Base-by-base conservation (phyloP, 202 grass and related monocot genomes). In the Panicum virgatum region DNA sequence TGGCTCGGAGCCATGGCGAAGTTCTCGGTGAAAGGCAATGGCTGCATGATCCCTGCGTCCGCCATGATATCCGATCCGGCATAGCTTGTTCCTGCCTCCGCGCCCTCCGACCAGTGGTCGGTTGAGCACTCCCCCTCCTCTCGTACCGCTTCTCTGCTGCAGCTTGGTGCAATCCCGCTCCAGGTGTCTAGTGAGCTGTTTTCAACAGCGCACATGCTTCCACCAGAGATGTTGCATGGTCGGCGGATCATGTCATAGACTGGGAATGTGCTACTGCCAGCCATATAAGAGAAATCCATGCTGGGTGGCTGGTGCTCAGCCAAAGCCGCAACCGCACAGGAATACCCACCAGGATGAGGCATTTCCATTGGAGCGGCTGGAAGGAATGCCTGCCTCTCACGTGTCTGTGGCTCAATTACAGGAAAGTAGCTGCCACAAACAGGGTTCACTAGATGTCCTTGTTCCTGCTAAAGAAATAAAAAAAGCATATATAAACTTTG, bases 101-200 rank as follows among this genome's bases (percentile, higher is more conserved):
- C 79, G 12, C 85, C 90, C 80, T 91, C 95, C n/a, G 90, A 94
- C 95, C 92, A 97, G 83, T 92, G 95, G 46, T 97, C 89, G 14
- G 85, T 74, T 26, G 89, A 92, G 86, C 89, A 94, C 73, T 97
- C 94, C 19, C 92, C 92, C 66, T 92, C 85, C 76, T 94, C 92
- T 65, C 92, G 83, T 45, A 63, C 40, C 16, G 88, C 64, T 81
- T 92, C 86, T 59, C 92, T 91, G 11, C 87, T 80, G 80, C 87
- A 88, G 25, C 84, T 86, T 69, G 88, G 82, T 34, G 91, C 71
- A 26, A 93, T 83, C 58, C 85, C 88, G 12, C 71, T 84, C 92
- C 92, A 94, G 76, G 60, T 77, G 45, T 79, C 82, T 60, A 64
- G 80, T 86, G 87, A 89, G 66, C 80, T 79, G 48, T 83, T 94